Evolutionary conservation across 2,329 filamentous ascomycete genomes (phyloP), one percentile per base, ranked within the genome.

Genomic region (Neofusicoccum ribis): DNA sequence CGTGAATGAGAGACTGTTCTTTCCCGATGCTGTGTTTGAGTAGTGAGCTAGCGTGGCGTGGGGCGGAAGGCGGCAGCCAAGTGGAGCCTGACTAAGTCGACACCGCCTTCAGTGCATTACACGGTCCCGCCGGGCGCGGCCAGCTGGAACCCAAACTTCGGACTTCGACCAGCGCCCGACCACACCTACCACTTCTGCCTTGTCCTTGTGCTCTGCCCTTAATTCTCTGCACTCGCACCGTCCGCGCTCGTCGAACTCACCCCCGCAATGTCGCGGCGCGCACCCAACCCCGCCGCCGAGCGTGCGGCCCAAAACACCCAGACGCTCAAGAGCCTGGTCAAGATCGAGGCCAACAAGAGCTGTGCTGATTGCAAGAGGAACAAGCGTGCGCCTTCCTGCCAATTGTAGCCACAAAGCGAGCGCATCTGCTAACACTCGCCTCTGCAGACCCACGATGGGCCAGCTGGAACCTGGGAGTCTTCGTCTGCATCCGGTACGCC

Each of bases 291-390:
- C 75, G 89, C 88, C 69, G 91, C 92, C 70, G 92, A 96, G 80
- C 89, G 92, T 79, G 91, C 93, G 73, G 93, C 93, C 74, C 91
- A 96, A 81, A 99, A 99, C 82, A 90, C 92, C 78, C 88, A 90
- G 77, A 96, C 93, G 50, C 92, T 99, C 79, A 98, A 98, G 84
- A 93, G 87, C 76, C 86, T 99, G 71, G 84, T 98, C 77, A 99
- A 98, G 82, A 83, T 99, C 71, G 94, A 98, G 76, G 83, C 88
- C 68, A 99, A 99, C 83, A 99, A 99, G 84, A 88, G 91, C 76
- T 99, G 95, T 84, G 92, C 94, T 67, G 95, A 99, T 80, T 99
- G 95, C 87, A 99, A 99, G 85, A 89, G 91, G 78, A 99, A 98
- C 84, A 99, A 98, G 80, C 95, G 93, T 96, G 80, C 71, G 89